Evolutionary conservation across 2,329 filamentous ascomycete species (phyloP).

Genomic region (Knufia fluminis): DNA sequence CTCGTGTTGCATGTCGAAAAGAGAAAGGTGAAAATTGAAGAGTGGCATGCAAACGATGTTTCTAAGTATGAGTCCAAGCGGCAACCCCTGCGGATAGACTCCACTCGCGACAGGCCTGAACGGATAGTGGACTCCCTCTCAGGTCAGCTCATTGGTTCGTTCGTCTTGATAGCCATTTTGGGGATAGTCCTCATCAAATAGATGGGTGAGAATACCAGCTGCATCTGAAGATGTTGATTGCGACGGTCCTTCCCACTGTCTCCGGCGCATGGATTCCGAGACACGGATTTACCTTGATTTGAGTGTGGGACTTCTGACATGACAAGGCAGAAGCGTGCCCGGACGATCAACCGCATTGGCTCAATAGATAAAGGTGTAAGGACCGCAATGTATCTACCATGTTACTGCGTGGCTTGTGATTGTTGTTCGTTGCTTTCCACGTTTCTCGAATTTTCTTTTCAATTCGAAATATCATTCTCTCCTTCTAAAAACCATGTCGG

Average conservation of each 20-base stretch:
- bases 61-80: background rate
- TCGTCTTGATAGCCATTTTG: conserved; percentile 3
- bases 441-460: too few relatives aligned
- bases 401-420: too few relatives aligned
- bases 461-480: too few relatives aligned
- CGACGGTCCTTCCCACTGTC: background rate
- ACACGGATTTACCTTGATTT: too few relatives aligned
- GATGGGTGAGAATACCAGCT: background rate
- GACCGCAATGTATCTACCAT: too few relatives aligned
- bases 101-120: background rate
- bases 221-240: background rate
- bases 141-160: background rate
- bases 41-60: background rate
- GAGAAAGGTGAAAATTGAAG: conserved; percentile 1
- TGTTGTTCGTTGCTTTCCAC: too few relatives aligned
- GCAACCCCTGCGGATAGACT: background rate
- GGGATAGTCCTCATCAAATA: background rate
- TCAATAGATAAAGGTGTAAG: too few relatives aligned
- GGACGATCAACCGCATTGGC: too few relatives aligned
- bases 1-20: conserved; percentile 7
- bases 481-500: background rate
- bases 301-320: too few relatives aligned
- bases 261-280: background rate
- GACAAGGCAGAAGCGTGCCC: too few relatives aligned
- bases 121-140: background rate